A percentile compares a stretch with the other conserved stretches of the same genome.
These are phyloP conservation scores for Aspergillus jensenii DNA, from an alignment of 2,329 filamentous ascomycete genomes.

Conservation along the genomic window DNA sequence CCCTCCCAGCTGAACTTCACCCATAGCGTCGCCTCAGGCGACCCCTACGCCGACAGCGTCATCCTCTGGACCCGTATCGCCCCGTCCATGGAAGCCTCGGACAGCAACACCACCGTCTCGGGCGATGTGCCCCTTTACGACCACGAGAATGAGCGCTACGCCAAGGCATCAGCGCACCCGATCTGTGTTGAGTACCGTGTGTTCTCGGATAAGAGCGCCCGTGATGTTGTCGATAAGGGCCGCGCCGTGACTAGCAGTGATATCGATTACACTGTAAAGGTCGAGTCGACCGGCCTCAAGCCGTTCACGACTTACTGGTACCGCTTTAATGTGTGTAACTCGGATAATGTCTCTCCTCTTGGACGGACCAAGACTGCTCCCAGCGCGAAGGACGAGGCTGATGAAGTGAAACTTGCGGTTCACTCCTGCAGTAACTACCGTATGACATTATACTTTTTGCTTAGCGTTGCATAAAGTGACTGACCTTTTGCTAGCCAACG, in stretches of 20 bases:
- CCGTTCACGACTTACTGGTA: slow-evolving; percentile 66
- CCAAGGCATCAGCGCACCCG: slow-evolving; percentile 51
- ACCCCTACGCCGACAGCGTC: slow-evolving; percentile 44
- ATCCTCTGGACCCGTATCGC: slow-evolving; percentile 46
- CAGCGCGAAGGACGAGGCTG: slow-evolving; percentile 53
- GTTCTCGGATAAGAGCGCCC: slow-evolving; percentile 38
- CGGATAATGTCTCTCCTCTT: slow-evolving; percentile 60
- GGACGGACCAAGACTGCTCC: slow-evolving; percentile 72
- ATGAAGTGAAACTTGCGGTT: slow-evolving; percentile 62
- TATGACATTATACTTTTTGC: no score
- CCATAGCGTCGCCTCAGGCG: slow-evolving; percentile 58
- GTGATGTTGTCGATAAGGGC: slow-evolving; percentile 54
- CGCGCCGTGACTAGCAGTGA: slow-evolving; percentile 69
- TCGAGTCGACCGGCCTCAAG: slow-evolving; percentile 61
- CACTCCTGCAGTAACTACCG: slow-evolving; percentile 71
- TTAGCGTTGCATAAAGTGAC: no score
- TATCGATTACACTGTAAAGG: slow-evolving; percentile 73
- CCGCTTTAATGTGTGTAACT: slow-evolving; percentile 68
- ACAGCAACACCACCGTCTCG: slow-evolving; percentile 56
- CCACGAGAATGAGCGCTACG: slow-evolving; percentile 54
- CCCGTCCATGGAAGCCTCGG: slow-evolving; percentile 44
- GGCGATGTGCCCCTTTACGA: slow-evolving; percentile 56
- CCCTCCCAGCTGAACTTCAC: slow-evolving; percentile 60
- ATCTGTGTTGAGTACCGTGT: slow-evolving; percentile 65
- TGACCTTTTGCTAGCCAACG: slow-evolving; percentile 48